A percentile compares a stretch with the other conserved stretches of the same genome.
Evolutionary conservation across 352 stramenopile species (phyloP).

Genomic region (Lagenidium sp.): DNA sequence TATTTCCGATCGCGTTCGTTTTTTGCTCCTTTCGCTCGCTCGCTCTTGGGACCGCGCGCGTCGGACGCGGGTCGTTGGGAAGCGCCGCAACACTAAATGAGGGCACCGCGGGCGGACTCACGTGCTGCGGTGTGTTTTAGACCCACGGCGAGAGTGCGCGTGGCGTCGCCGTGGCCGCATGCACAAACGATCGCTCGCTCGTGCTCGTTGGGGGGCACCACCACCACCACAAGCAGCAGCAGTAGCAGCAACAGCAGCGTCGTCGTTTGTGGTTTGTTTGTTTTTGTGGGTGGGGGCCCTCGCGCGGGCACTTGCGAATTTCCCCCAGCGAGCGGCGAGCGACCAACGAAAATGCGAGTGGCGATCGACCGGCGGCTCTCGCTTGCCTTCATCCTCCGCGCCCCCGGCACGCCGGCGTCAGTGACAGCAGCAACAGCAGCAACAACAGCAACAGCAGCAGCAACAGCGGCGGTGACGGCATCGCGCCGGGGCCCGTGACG

Average conservation of each 20-base stretch:
- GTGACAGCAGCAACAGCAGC: conserved; percentile 1
- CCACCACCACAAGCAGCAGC: background rate
- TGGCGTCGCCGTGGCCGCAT: background rate
- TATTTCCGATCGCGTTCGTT: no score
- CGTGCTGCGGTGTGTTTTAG: background rate
- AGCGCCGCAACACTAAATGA: no score
- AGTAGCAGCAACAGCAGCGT: conserved; percentile 1
- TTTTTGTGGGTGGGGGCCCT: no score
- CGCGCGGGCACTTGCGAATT: no score
- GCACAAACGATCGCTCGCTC: background rate
- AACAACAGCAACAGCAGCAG: conserved; percentile 3
- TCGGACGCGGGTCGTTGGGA: background rate
- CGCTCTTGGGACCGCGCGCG: background rate
- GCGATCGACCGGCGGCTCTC: no score
- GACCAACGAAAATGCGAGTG: no score
- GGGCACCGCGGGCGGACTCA: no score
- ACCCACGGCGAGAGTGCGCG: background rate
- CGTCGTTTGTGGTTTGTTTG: no score
- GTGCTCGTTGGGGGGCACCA: background rate
- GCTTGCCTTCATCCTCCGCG: background rate
- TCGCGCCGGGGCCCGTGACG: conserved; percentile 9
- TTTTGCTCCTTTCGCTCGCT: no score
- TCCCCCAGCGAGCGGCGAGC: no score
- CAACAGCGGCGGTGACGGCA: conserved; percentile 4
- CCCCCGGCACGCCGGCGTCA: background rate